Evolutionary conservation across 1,284 basidiomycete species (phyloP).

Genomic region (Baeospora myosura): DNA sequence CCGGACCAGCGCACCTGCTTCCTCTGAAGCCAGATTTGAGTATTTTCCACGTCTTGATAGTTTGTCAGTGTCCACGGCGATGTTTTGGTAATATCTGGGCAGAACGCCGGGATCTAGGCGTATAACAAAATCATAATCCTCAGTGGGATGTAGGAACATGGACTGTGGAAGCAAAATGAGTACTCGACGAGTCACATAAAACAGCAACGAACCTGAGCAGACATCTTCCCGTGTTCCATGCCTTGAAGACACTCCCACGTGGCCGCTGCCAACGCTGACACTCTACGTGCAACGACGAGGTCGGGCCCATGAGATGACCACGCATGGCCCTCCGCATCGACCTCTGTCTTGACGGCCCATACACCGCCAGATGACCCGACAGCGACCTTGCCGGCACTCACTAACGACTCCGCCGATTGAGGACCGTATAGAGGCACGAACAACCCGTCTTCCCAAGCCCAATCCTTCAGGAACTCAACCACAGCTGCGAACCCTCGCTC

Average conservation of each 20-base stretch:
- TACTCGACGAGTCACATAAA: slow-evolving; percentile 6
- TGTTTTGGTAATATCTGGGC: slow-evolving; percentile 68
- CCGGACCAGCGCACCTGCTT: slow-evolving; percentile 27
- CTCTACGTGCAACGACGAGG: slow-evolving; percentile 61
- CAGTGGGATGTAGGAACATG: slow-evolving; percentile 77
- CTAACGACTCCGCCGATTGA: slow-evolving; percentile 11
- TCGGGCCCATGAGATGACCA: slow-evolving; percentile 71
- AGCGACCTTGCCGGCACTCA: neutral
- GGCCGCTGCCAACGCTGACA: slow-evolving; percentile 67
- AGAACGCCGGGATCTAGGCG: slow-evolving; percentile 61
- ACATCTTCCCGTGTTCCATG: slow-evolving; percentile 37
- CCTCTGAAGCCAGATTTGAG: slow-evolving; percentile 34
- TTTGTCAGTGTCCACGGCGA: slow-evolving; percentile 39
- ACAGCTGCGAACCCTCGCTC: slow-evolving; percentile 80
- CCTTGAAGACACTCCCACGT: slow-evolving; percentile 46
- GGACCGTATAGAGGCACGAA: slow-evolving; percentile 53
- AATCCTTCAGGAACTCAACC: slow-evolving; percentile 70
- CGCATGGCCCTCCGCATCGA: slow-evolving; percentile 65
- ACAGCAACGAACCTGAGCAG: slow-evolving; percentile 42
- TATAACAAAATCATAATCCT: slow-evolving; percentile 84
- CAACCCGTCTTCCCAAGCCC: slow-evolving; percentile 75
- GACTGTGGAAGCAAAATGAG: slow-evolving; percentile 34
- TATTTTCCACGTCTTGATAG: slow-evolving; percentile 44
- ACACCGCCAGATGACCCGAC: slow-evolving; percentile 38
- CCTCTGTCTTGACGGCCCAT: slow-evolving; percentile 80